Evolutionary conservation across 129 eudicot genomes (phyloP).

Genomic region (Flaveria brownii): DNA sequence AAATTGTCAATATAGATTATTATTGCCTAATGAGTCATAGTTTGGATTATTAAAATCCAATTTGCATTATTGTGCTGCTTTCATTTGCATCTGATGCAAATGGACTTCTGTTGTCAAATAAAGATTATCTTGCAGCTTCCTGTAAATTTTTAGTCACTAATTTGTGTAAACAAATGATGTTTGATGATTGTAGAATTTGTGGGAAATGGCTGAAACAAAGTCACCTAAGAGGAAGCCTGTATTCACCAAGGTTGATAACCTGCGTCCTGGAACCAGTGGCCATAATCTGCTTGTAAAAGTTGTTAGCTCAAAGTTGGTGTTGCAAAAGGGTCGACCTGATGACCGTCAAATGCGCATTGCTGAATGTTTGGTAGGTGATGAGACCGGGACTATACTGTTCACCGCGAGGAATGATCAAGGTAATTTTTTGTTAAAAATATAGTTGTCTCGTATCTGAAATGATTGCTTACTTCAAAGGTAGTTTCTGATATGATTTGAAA

Average conservation of each 20-base stretch:
- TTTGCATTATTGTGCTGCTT: too few relatives aligned
- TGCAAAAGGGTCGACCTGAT: constrained; percentile 69
- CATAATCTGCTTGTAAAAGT: constrained; percentile 69
- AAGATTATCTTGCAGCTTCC: neutral
- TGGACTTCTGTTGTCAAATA: too few relatives aligned
- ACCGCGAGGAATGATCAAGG: constrained; percentile 87
- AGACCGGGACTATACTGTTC: constrained; percentile 69
- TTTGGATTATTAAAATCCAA: too few relatives aligned
- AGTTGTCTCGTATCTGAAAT: constrained; percentile 1
- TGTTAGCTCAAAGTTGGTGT: constrained; percentile 58
- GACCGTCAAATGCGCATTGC: constrained; percentile 72
- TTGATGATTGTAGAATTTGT: constrained; percentile 14
- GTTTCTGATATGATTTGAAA: neutral
- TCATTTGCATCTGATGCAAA: too few relatives aligned
- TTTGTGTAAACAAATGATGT: neutral
- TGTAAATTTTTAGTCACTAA: neutral
- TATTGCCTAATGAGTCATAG: too few relatives aligned
- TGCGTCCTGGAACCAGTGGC: constrained; percentile 71
- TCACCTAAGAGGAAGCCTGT: constrained; percentile 72
- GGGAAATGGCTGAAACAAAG: constrained; percentile 65
- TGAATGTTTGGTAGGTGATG: constrained; percentile 82
- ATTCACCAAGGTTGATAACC: constrained; percentile 72
- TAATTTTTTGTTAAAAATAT: constrained; percentile 17
- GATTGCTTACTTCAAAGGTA: neutral
- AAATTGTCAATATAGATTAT: too few relatives aligned